Percentiles rank a stretch among this genome's conserved stretches.
These are phyloP conservation scores for Kuraishia borneana DNA, from an alignment of 805 yeast species.

Conservation along the genomic window DNA sequence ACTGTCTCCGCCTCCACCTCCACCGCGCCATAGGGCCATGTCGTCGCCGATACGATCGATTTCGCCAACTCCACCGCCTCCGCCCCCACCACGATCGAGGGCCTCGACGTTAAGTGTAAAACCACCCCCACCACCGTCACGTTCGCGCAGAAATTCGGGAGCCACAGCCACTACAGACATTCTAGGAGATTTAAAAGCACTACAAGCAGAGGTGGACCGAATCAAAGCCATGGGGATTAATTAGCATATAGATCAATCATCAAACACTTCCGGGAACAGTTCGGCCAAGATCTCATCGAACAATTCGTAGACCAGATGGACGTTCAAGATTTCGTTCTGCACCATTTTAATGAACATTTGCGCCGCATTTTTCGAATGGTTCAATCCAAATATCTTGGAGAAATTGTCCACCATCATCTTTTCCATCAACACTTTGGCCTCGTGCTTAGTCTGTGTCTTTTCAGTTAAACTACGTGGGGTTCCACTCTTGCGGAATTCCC, in stretches of 20 bases:
- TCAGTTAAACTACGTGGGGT: conserved; percentile 37
- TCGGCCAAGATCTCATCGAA: conserved; percentile 46
- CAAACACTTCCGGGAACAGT: conserved; percentile 24
- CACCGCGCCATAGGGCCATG: conserved; percentile 8
- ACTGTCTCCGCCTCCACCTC: conserved; percentile 8
- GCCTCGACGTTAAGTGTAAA: conserved; percentile 7
- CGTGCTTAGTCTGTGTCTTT: conserved; percentile 39
- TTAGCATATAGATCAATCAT: not conserved
- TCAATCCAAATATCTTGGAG: conserved; percentile 62
- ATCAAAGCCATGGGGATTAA: conserved; percentile 2
- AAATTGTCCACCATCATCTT: conserved; percentile 51
- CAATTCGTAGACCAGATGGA: conserved; percentile 47
- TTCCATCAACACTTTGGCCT: conserved; percentile 46
- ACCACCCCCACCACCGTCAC: conserved; percentile 26
- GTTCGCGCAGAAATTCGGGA: conserved; percentile 5
- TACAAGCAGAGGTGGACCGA: conserved; percentile 60
- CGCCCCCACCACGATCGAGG: conserved; percentile 3
- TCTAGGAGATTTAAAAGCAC: conserved; percentile 51
- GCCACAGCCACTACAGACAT: conserved; percentile 16
- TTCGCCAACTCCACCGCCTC: conserved; percentile 11
- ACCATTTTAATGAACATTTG: conserved; percentile 47
- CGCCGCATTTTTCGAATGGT: conserved; percentile 55
- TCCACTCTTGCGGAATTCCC: conserved; percentile 33
- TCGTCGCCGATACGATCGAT: conserved; percentile 14
- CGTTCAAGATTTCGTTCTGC: conserved; percentile 64